Conservation (phyloP, 78 protist species). For the Pelomyxa schiedti region DNA sequence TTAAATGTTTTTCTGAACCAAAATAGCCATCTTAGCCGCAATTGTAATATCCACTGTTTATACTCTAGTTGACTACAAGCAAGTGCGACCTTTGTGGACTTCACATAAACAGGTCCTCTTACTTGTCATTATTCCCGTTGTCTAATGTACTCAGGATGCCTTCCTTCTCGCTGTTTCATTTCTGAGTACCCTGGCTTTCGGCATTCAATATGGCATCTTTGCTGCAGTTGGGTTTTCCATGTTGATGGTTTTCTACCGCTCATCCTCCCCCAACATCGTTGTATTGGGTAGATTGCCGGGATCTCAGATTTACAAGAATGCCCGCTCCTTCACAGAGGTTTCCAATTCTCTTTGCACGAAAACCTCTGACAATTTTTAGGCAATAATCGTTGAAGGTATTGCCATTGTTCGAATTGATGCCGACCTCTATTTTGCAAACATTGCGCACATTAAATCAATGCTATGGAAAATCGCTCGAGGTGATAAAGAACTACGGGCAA, state of each 20-base stretch:
- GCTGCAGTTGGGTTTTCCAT: constrained; percentile 31
- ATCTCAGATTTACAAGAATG: constrained; percentile 27
- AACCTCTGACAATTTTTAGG: neutral
- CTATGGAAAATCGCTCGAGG: constrained; percentile 13
- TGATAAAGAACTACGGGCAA: constrained; percentile 14
- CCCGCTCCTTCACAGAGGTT: constrained; percentile 8
- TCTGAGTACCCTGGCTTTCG: constrained; percentile 21
- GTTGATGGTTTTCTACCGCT: constrained; percentile 25
- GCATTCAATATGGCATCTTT: constrained; percentile 50
- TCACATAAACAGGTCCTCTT: neutral
- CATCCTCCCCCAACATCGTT: constrained; percentile 43
- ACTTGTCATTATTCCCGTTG: neutral
- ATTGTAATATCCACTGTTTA: neutral
- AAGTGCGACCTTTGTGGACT: neutral
- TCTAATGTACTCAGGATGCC: constrained; percentile 4
- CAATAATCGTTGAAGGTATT: constrained; percentile 4
- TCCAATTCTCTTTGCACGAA: constrained; percentile 33
- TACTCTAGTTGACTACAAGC: neutral
- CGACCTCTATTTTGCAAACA: constrained; percentile 36
- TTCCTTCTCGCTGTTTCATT: constrained; percentile 28
- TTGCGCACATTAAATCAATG: constrained; percentile 16
- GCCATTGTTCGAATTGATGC: constrained; percentile 36
- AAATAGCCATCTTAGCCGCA: neutral
- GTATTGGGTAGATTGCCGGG: constrained; percentile 52
- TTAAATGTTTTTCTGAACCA: too few relatives aligned